A percentile compares a stretch with the other conserved stretches of the same genome.
Evolutionary conservation across 169 alveolate genomes (phyloP).

Genomic region (Eimeria maxima): DNA sequence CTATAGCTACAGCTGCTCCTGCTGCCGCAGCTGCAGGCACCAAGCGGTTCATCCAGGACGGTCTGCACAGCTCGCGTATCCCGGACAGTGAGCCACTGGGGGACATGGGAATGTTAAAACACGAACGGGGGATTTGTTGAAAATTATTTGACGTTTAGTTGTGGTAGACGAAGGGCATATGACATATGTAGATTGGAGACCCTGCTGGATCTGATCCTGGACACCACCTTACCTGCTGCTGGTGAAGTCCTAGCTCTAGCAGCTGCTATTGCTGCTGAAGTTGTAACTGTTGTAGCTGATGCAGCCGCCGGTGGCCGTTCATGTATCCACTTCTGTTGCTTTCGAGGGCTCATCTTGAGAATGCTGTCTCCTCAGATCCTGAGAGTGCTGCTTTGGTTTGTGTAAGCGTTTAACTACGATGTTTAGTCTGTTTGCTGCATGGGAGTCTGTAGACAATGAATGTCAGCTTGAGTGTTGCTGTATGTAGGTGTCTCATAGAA

Average conservation of each 20-base stretch:
- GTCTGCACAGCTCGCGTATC: not conserved
- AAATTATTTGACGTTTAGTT: not conserved
- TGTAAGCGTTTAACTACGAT: not conserved
- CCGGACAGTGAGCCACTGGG: conserved; percentile 33
- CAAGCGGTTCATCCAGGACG: not conserved
- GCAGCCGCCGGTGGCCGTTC: not conserved
- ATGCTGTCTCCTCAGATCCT: not conserved
- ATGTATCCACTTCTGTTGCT: not conserved
- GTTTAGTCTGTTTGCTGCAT: not conserved
- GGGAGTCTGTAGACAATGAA: not conserved
- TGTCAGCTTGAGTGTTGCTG: not conserved
- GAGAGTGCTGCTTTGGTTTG: not conserved
- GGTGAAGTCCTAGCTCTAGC: not conserved
- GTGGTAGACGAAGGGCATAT: not conserved
- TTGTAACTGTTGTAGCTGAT: not conserved
- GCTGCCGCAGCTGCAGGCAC: conserved; percentile 24
- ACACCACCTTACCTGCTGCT: not conserved
- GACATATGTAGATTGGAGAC: not conserved
- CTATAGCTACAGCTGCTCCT: not conserved
- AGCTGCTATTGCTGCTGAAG: not conserved
- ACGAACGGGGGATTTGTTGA: not conserved
- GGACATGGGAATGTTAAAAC: not conserved
- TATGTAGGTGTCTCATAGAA: not conserved
- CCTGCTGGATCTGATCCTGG: not conserved
- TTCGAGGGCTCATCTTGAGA: not conserved